Conservation (phyloP, 108 stramenopile species). For the Chaetoceros tenuissimus region DNA sequence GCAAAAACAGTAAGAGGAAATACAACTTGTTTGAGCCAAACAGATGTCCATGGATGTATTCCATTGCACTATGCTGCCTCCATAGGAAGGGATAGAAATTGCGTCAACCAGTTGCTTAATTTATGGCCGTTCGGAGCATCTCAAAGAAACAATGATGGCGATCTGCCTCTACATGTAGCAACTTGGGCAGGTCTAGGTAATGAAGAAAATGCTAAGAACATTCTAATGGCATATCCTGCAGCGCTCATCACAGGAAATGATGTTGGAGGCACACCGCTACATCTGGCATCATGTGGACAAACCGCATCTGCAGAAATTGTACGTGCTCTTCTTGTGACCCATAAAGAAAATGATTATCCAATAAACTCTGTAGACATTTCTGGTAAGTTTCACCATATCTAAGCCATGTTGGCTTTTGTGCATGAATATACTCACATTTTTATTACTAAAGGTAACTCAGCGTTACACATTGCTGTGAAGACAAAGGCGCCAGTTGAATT, state of each 20-base stretch:
- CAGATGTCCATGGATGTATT: neutral
- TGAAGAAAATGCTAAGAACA: neutral
- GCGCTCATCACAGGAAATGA: neutral
- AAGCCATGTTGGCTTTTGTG: too few relatives aligned
- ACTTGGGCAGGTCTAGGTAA: neutral
- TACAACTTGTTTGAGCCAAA: neutral
- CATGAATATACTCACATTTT: too few relatives aligned
- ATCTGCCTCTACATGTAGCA: neutral
- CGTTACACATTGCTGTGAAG: neutral
- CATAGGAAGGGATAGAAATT: too few relatives aligned
- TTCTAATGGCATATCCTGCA: neutral
- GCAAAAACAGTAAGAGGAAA: neutral
- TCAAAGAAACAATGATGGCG: neutral
- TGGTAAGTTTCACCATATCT: too few relatives aligned
- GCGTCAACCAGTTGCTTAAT: neutral
- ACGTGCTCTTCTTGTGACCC: neutral
- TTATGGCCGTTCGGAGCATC: neutral
- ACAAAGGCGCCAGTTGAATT: neutral
- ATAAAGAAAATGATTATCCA: neutral
- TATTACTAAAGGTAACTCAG: neutral
- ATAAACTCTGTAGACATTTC: neutral
- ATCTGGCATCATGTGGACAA: neutral
- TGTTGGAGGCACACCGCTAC: neutral
- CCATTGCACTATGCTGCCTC: neutral
- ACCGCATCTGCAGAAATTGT: neutral